Conservation (phyloP, 1,139 yeast genomes). For the Meyerozyma sp. region DNA sequence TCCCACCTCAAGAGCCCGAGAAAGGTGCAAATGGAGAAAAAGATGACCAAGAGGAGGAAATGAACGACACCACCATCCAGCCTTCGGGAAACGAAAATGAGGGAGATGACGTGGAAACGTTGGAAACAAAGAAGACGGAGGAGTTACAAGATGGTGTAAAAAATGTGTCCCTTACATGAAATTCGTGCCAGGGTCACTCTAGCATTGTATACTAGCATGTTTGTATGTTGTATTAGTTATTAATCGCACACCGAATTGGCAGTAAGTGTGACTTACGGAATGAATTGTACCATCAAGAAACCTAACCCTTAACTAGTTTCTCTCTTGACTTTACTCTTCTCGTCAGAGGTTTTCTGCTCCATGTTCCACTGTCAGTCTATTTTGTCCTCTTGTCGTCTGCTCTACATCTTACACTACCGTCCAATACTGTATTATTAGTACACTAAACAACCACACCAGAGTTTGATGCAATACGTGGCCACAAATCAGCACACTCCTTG, state of each 20-base stretch:
- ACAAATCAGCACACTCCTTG: slow-evolving; percentile 99
- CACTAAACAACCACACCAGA: slow-evolving; percentile 97
- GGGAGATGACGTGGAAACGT: background rate
- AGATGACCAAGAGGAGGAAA: background rate
- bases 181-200: background rate
- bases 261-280: background rate
- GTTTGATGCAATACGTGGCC: slow-evolving; percentile 99
- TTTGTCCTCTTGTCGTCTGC: background rate
- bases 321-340: background rate
- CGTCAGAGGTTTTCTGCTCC: background rate
- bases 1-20: background rate
- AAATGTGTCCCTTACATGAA: background rate
- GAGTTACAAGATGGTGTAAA: background rate
- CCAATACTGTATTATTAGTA: slow-evolving; percentile 1
- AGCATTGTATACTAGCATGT: slow-evolving; percentile 1
- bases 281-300: too few species aligned
- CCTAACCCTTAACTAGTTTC: background rate
- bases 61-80: slow-evolving; percentile 1
- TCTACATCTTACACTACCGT: background rate
- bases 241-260: background rate
- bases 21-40: background rate
- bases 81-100: background rate
- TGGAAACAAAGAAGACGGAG: background rate
- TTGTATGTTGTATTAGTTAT: background rate
- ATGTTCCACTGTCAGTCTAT: background rate